Evolutionary conservation across 305 asterid species (phyloP).

Genomic region (Ruellia speciosa): DNA sequence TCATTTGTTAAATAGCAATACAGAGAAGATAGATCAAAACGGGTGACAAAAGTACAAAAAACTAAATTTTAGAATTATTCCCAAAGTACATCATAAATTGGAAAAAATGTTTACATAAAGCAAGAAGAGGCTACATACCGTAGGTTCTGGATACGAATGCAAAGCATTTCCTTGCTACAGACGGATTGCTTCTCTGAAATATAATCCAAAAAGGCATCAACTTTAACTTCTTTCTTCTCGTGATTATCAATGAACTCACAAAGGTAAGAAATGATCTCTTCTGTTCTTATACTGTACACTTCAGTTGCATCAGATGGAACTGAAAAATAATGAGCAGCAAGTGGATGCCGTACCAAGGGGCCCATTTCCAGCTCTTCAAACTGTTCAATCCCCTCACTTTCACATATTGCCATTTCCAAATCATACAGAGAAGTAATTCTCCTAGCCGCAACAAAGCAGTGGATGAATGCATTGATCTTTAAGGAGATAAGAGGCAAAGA

Average conservation of each 20-base stretch:
- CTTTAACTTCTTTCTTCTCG: constrained; percentile 35
- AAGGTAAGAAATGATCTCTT: constrained; percentile 56
- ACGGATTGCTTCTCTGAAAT: constrained; percentile 52
- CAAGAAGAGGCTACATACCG: constrained; percentile 46
- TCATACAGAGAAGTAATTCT: constrained; percentile 70
- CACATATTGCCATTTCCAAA: constrained; percentile 69
- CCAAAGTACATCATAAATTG: too few species aligned
- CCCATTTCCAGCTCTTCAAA: constrained; percentile 92
- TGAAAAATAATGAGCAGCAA: constrained; percentile 64
- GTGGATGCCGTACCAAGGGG: constrained; percentile 76
- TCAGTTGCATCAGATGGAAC: constrained; percentile 47
- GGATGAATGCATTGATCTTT: constrained; percentile 78
- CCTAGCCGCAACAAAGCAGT: constrained; percentile 84
- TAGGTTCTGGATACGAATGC: constrained; percentile 67
- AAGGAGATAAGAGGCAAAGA: constrained; percentile 5
- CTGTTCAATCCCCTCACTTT: constrained; percentile 61
- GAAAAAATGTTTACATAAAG: background rate
- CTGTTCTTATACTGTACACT: constrained; percentile 56
- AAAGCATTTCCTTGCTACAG: constrained; percentile 51
- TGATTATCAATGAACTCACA: constrained; percentile 49
- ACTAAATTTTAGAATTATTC: too few species aligned
- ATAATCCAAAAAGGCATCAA: constrained; percentile 59
- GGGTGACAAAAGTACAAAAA: background rate
- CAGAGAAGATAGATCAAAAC: background rate
- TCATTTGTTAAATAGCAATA: background rate